Base-by-base conservation (phyloP, 441 rosid species). In the Dalechampia spathulata region DNA sequence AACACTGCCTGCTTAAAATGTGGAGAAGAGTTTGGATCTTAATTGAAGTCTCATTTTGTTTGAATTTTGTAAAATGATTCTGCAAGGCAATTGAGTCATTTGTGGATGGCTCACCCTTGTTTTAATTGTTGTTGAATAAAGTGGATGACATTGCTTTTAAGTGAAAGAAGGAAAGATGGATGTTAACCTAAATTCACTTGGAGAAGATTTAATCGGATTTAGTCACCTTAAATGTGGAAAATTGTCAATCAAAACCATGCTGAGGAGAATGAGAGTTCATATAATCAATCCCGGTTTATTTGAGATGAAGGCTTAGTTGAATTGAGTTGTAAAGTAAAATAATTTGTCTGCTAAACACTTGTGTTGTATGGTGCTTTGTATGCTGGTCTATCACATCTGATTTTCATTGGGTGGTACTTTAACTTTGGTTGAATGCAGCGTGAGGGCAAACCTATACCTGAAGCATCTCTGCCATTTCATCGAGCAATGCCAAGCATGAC, bases 401-500 rank as follows among this genome's bases (percentile, higher is more conserved):
- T 6, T 52, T 56, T 66, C 47, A 57, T 37, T 54, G 26, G 42
- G 44, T 46, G 53, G 34, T 47, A 58, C 23, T 52, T 60, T 48
- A 15, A 38, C 38, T 55, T 52, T 63, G 52, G 10, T 52, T 61
- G 61, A 36, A 41, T 79, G 64, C 81, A 88, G 96, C 91, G 85
- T 5, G 91, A 92, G 68, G 98, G 96, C 16, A 86, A 78, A 70
- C 74, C 87, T 55, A 66, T 92, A 64, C 98, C 96, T 5, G 84
- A 81, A 75, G 86, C 98, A 61, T 88, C 96, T 22, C 73, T 92
- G 38, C 94, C 95, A 5, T 92, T 88, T 76, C 96, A 92, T 75
- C 93, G 95, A 51, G 98, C 95, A 52, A 83, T 86, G 87, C 96
- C 98, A 16, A 80, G 95, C 74, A 68, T 88, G 72, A 92, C 98